These are phyloP conservation scores for Umbilicus rupestris DNA, from an alignment of 164 flowering plant genomes.

Conservation along the genomic window DNA sequence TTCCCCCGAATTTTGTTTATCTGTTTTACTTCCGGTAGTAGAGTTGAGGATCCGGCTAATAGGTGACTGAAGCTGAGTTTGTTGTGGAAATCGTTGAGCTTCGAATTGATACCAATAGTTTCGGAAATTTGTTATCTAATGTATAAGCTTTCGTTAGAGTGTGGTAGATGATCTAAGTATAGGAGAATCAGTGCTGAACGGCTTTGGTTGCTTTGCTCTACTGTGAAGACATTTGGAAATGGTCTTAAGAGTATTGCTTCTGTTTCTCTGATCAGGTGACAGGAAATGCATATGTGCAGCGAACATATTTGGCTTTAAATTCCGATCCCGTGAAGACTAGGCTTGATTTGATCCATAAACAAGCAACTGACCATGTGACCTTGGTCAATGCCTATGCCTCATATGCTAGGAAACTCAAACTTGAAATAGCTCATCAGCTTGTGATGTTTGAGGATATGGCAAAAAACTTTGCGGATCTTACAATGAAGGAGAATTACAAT, in stretches of 20 bases:
- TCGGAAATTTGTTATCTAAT: not conserved
- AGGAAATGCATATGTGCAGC: conserved; percentile 50
- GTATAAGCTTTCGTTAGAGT: too few species aligned
- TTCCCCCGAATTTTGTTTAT: not conserved
- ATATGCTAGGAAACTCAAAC: conserved; percentile 81
- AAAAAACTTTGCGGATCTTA: conserved; percentile 43
- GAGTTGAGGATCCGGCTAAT: not conserved
- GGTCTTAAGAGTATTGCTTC: not conserved
- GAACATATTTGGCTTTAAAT: conserved; percentile 63
- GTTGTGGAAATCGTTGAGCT: not conserved
- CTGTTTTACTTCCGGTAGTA: not conserved
- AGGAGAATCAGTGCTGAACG: not conserved
- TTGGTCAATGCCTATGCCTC: conserved; percentile 79
- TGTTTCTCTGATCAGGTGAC: conserved; percentile 18
- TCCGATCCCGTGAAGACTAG: conserved; percentile 77
- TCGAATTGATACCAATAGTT: not conserved
- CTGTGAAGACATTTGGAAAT: not conserved
- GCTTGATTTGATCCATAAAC: conserved; percentile 64
- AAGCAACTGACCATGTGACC: conserved; percentile 71
- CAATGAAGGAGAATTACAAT: conserved; percentile 30
- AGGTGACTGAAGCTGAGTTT: conserved; percentile 1
- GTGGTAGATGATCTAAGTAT: too few species aligned
- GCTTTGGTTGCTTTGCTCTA: not conserved
- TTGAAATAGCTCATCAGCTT: conserved; percentile 69
- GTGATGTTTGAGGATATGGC: conserved; percentile 66